Percentiles rank a stretch among this genome's conserved stretches.
Conservation (phyloP, 1,284 basidiomycete species). For the Boletellus sp. region DNA sequence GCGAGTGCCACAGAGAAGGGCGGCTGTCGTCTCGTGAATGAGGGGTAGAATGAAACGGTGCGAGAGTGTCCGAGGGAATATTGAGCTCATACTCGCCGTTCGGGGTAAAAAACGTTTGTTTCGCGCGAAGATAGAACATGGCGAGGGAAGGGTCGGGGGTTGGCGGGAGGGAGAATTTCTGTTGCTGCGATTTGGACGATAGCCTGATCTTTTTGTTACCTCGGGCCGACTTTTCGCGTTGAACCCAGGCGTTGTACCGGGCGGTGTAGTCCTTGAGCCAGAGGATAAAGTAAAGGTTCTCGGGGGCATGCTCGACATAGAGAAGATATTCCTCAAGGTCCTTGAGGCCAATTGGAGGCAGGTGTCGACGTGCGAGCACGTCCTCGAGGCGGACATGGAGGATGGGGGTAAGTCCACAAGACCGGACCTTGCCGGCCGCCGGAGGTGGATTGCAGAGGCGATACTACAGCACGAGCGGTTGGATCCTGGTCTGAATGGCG, state of each 20-base stretch:
- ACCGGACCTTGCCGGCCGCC: constrained; percentile 60
- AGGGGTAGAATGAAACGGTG: constrained; percentile 48
- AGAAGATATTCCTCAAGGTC: constrained; percentile 79
- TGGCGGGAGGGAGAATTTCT: constrained; percentile 32
- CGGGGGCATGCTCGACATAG: constrained; percentile 65
- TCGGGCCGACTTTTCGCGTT: constrained; percentile 39
- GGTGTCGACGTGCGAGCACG: constrained; percentile 64
- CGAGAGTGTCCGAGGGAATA: constrained; percentile 60
- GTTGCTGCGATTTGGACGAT: constrained; percentile 24
- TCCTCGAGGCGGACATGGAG: constrained; percentile 64
- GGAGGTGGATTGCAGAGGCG: constrained; percentile 68
- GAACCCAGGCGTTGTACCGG: constrained; percentile 58
- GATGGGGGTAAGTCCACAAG: constrained; percentile 57
- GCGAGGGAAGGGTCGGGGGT: constrained; percentile 54
- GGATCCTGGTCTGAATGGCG: neutral
- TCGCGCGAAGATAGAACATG: constrained; percentile 71
- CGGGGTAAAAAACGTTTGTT: constrained; percentile 72
- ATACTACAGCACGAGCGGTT: constrained; percentile 33
- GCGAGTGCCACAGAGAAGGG: constrained; percentile 24
- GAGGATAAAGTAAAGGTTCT: constrained; percentile 74
- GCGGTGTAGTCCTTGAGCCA: constrained; percentile 68
- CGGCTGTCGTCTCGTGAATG: constrained; percentile 18
- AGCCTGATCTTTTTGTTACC: constrained; percentile 24
- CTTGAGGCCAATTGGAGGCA: constrained; percentile 73
- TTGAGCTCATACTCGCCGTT: constrained; percentile 67